phyloP scores from a whole-genome alignment of 1,139 yeast species.

The Yamadazyma dendronema region DNA sequence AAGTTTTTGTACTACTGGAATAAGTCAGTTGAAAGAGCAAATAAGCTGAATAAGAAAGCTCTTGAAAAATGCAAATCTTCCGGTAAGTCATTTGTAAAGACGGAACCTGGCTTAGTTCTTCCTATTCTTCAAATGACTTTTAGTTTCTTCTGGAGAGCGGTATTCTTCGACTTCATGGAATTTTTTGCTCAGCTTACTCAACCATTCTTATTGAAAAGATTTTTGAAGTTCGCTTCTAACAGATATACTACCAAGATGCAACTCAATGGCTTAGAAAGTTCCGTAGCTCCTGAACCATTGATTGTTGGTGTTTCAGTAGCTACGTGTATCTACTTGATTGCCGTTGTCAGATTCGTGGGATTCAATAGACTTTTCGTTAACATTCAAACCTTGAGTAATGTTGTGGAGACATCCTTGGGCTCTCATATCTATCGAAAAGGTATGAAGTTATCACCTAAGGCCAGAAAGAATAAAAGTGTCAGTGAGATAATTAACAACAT shows the following conservation, averaged over 20 bases:
- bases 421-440: conserved; percentile 35
- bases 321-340: conserved; percentile 22
- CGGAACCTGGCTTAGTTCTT: conserved; percentile 26
- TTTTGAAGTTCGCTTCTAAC: conserved; percentile 26
- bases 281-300: conserved; percentile 21
- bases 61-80: conserved; percentile 8
- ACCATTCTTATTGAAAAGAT: conserved; percentile 32
- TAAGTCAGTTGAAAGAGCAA: conserved; percentile 18
- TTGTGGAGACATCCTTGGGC: conserved; percentile 24
- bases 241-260: conserved; percentile 9
- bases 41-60: conserved; percentile 10
- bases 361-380: conserved; percentile 25
- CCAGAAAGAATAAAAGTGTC: conserved; percentile 36
- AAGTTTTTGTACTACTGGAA: conserved; percentile 24
- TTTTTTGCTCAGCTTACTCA: conserved; percentile 22
- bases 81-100: conserved; percentile 6
- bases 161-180: conserved; percentile 21
- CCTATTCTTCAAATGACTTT: conserved; percentile 6
- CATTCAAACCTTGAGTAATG: conserved; percentile 18
- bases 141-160: conserved; percentile 10
- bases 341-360: conserved; percentile 25
- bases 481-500: conserved; percentile 42
- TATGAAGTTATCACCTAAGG: conserved; percentile 34
- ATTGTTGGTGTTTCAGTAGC: conserved; percentile 34
- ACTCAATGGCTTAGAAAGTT: conserved; percentile 1